Evolutionary conservation across 345 rosid species (phyloP).

Genomic region (Brassica nigra): DNA sequence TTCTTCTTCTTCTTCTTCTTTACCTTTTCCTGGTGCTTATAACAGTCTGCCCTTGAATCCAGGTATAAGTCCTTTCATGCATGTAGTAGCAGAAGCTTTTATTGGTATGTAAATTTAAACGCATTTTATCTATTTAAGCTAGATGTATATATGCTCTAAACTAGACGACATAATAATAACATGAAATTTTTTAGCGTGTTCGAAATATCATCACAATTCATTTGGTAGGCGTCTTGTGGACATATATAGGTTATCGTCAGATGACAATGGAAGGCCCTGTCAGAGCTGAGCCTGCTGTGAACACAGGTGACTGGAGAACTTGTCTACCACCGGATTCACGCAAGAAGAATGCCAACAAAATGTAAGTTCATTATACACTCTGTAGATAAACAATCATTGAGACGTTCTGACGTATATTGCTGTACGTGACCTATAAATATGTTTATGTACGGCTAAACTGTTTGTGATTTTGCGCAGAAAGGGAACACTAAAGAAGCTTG

Average conservation of each 20-base stretch:
- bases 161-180: neutral
- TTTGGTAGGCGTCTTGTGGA: neutral
- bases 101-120: neutral
- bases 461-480: neutral
- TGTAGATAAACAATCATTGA: neutral
- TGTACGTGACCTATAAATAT: neutral
- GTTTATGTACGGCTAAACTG: neutral
- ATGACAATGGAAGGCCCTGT: neutral
- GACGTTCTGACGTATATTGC: neutral
- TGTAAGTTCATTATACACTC: neutral
- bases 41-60: conserved; percentile 32
- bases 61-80: conserved; percentile 17
- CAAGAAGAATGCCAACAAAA: neutral
- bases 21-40: conserved; percentile 32
- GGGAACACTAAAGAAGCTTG: neutral
- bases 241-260: neutral
- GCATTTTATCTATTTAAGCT: conserved; percentile 14
- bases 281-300: neutral
- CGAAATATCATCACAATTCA: neutral
- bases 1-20: neutral
- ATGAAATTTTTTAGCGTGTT: neutral
- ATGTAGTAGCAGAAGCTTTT: neutral
- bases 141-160: neutral
- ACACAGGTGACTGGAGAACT: neutral
- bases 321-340: neutral